Conservation (phyloP, 2,329 filamentous ascomycete genomes). For the Phoma herbarum region DNA sequence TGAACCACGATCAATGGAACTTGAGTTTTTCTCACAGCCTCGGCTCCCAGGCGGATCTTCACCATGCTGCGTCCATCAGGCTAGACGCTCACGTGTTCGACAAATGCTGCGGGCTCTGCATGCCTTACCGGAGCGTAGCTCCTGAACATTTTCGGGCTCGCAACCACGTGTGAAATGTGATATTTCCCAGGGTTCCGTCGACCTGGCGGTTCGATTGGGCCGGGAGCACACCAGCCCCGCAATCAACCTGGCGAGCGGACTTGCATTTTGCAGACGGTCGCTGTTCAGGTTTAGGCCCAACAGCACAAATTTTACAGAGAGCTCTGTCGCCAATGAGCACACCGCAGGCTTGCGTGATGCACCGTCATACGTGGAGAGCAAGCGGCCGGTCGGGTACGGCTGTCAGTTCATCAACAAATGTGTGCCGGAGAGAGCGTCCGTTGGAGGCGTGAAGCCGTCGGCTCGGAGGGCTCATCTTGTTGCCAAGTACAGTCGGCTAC, state of each 20-base stretch:
- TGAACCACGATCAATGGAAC: not conserved
- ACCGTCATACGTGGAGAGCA: conserved; percentile 25
- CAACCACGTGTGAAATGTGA: conserved; percentile 15
- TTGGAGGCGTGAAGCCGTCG: conserved; percentile 29
- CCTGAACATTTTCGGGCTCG: conserved; percentile 1
- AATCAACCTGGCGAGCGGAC: conserved; percentile 20
- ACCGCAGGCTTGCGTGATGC: conserved; percentile 11
- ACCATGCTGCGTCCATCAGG: conserved; percentile 6
- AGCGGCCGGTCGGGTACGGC: conserved; percentile 13
- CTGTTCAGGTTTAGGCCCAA: conserved; percentile 17
- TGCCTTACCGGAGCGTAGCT: conserved; percentile 13
- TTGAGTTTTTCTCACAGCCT: not conserved
- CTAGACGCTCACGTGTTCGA: conserved; percentile 18
- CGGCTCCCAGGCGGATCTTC: not conserved
- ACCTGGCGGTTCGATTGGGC: conserved; percentile 21
- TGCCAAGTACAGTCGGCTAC: conserved; percentile 24
- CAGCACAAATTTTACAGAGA: conserved; percentile 6
- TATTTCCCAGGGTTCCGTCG: conserved; percentile 11
- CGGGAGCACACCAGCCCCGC: conserved; percentile 14
- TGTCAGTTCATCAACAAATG: conserved; percentile 9
- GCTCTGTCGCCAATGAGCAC: conserved; percentile 19
- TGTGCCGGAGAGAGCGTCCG: conserved; percentile 20
- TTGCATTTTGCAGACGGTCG: conserved; percentile 15
- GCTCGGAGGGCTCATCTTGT: conserved; percentile 24
- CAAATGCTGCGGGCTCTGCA: conserved; percentile 19